These are phyloP conservation scores for Mortierella sp. DNA, from an alignment of 371 early-diverging fungal species.

Conservation along the genomic window DNA sequence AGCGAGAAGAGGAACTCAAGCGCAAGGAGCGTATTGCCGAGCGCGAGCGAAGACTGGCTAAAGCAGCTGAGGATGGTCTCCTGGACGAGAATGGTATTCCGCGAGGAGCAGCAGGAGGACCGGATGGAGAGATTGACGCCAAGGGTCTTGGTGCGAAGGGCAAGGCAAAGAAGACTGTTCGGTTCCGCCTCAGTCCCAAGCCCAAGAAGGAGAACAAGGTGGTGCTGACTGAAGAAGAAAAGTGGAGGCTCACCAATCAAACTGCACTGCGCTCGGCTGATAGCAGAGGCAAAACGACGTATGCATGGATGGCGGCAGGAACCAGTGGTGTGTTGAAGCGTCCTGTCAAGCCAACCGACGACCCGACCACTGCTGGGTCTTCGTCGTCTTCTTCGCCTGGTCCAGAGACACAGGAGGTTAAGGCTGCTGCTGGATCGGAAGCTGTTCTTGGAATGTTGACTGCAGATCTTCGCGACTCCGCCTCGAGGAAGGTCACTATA, in stretches of 20 bases:
- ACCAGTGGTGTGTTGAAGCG: background rate
- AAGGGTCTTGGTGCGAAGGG: background rate
- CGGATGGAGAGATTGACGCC: background rate
- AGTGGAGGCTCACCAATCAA: background rate
- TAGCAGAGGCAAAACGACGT: background rate
- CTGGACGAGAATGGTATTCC: too few species aligned
- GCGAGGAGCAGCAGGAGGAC: background rate
- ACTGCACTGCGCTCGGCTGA: background rate
- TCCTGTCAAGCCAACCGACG: background rate
- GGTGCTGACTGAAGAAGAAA: background rate
- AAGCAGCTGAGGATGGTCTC: too few species aligned
- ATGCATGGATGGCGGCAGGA: background rate
- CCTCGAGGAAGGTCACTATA: slow-evolving; percentile 62
- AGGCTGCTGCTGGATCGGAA: background rate
- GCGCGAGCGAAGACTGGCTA: slow-evolving; percentile 31
- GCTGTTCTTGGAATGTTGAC: slow-evolving; percentile 6
- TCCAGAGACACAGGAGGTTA: too few species aligned
- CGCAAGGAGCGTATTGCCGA: slow-evolving; percentile 61
- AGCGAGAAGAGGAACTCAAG: slow-evolving; percentile 72
- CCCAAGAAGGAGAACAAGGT: background rate
- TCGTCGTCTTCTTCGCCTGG: background rate
- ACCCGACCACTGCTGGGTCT: background rate
- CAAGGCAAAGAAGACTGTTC: background rate
- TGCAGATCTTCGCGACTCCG: background rate
- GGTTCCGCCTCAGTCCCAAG: background rate